Base-by-base conservation (phyloP, 768 basidiomycete genomes). In the Rhodosporidiobolus odoratus region DNA sequence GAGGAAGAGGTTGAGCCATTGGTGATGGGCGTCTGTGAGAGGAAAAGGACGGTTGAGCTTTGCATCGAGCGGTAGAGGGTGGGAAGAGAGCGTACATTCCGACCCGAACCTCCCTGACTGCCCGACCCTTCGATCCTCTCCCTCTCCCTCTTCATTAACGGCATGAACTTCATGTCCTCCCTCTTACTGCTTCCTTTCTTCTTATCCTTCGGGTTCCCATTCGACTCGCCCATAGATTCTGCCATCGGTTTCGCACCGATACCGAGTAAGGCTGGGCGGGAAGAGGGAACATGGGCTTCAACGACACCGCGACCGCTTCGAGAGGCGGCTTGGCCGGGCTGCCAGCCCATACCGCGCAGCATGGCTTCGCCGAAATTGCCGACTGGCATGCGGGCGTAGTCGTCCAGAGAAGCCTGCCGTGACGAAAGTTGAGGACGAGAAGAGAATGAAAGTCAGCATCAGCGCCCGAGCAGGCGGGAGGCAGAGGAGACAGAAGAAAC, bases 341-440 rank as follows among this genome's bases (percentile, higher is more conserved):
- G 90, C 92, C 92, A 97, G 4, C 94, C 94, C 96, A 98, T 98
- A 0, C 95, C 95, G 54, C 93, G 85, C 7, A 96, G 83, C 75
- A 98, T 84, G 12, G 96, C 96, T 8, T 89, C 87, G 10, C 96
- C 95, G 74, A 98, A 99, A 65, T 91, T 89, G 9, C 89, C 88
- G 23, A 99, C 88, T 0, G 96, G 96, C 0, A 97, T 86, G 27
- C 92, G 88, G 43, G 86, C 86, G 77, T 98, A 99, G 79, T 94
- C 95, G 0, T 90, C 87, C 25, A 90, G 80, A 0, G 89, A 86
- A 2, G 93, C 87, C 62, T 71, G 47, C 4, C 12, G 30, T 6
- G 25, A 5, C 16, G n/a, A 35, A 64, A 19, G 27, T 15, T 7
- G 40, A 23, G 15, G 34, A 21, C 21, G 52, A 53, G 8, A 4